These are phyloP conservation scores for Sutorius eximius DNA, from an alignment of 1,284 basidiomycete genomes.

Conservation along the genomic window DNA sequence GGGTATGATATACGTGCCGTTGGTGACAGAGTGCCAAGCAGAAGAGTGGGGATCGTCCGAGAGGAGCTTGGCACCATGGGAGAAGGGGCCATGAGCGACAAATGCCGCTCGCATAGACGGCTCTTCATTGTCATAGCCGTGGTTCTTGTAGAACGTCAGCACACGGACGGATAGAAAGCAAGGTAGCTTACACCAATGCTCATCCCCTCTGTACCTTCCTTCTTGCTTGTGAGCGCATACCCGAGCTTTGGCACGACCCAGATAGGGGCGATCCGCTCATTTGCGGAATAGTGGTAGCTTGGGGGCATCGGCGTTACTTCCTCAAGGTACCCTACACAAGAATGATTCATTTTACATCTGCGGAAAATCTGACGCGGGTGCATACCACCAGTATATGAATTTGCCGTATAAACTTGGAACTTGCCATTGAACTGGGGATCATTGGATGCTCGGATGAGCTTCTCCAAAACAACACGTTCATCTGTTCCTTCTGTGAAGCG, in stretches of 20 bases:
- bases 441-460: constrained; percentile 49
- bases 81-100: constrained; percentile 86
- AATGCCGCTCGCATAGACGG: constrained; percentile 86
- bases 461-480: constrained; percentile 51
- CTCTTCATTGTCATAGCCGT: constrained; percentile 81
- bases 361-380: not conserved
- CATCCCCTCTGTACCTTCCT: constrained; percentile 63
- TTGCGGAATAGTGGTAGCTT: constrained; percentile 72
- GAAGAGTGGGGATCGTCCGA: constrained; percentile 37
- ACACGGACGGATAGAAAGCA: not conserved
- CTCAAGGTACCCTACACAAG: constrained; percentile 16
- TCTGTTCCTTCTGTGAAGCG: constrained; percentile 68
- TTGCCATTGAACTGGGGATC: constrained; percentile 40
- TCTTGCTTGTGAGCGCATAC: constrained; percentile 65
- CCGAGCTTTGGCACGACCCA: constrained; percentile 81
- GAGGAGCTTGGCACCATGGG: constrained; percentile 55
- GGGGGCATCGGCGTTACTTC: constrained; percentile 61
- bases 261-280: constrained; percentile 81
- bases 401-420: constrained; percentile 77
- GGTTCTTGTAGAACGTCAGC: constrained; percentile 44
- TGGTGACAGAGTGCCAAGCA: constrained; percentile 65
- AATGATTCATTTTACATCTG: not conserved
- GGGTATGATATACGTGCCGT: constrained; percentile 71
- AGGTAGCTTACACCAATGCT: constrained; percentile 67
- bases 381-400: constrained; percentile 42